Evolutionary conservation across 1,139 yeast species (phyloP).

Genomic region (Suhomyces ambrosiae): DNA sequence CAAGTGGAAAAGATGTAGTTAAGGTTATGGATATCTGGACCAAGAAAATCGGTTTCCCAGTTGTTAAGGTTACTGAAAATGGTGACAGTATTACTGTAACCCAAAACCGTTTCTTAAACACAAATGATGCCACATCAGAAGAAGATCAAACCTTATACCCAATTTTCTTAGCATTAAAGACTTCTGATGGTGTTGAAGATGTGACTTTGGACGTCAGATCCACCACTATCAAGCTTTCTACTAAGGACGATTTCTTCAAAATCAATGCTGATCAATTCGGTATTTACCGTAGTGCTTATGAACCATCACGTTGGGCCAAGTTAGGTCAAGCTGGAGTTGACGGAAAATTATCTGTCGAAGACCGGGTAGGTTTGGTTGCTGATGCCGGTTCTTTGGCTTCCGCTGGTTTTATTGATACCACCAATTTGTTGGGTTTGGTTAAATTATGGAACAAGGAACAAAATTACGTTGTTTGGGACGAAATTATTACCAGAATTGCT

Average conservation of each 20-base stretch:
- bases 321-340: slow-evolving; percentile 70
- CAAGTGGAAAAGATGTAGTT: slow-evolving; percentile 27
- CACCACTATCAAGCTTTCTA: slow-evolving; percentile 46
- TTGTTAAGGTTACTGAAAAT: slow-evolving; percentile 23
- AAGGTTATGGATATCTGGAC: slow-evolving; percentile 32
- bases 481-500: slow-evolving; percentile 57
- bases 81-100: slow-evolving; percentile 34
- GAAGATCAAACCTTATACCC: slow-evolving; percentile 69
- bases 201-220: slow-evolving; percentile 59
- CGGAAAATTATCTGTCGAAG: slow-evolving; percentile 74
- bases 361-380: slow-evolving; percentile 83
- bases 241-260: slow-evolving; percentile 55
- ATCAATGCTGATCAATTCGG: slow-evolving; percentile 84
- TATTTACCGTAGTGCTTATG: slow-evolving; percentile 77
- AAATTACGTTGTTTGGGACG: slow-evolving; percentile 79
- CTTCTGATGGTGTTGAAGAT: slow-evolving; percentile 59
- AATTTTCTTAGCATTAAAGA: slow-evolving; percentile 76
- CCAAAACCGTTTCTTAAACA: slow-evolving; percentile 58
- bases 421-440: slow-evolving; percentile 64
- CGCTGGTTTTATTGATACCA: slow-evolving; percentile 72
- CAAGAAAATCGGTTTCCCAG: slow-evolving; percentile 30
- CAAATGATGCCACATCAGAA: slow-evolving; percentile 53
- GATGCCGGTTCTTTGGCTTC: slow-evolving; percentile 75
- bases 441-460: slow-evolving; percentile 68
- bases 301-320: slow-evolving; percentile 71